Evolutionary conservation across 352 stramenopile genomes (phyloP).

Genomic region (Pythium pectinolyticum): DNA sequence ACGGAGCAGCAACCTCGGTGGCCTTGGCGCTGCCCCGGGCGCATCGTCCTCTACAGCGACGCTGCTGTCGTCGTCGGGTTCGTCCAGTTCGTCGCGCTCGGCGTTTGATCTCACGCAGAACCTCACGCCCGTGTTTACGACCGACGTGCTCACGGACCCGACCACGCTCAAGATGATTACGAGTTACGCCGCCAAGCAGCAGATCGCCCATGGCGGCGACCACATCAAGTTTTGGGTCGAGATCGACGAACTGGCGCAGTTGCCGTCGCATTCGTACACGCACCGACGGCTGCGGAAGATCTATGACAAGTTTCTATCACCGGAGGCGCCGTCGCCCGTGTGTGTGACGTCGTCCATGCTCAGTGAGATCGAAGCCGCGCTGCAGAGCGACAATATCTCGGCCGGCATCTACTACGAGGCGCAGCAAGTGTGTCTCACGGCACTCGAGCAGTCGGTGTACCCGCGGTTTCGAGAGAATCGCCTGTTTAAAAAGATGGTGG

Average conservation of each 20-base stretch:
- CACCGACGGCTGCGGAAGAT: slow-evolving; percentile 78
- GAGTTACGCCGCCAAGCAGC: slow-evolving; percentile 54
- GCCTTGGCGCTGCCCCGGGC: neutral
- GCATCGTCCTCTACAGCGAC: neutral
- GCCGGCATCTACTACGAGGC: slow-evolving; percentile 68
- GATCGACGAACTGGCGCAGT: slow-evolving; percentile 69
- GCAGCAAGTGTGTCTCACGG: slow-evolving; percentile 63
- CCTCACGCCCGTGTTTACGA: slow-evolving; percentile 74
- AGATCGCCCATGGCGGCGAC: slow-evolving; percentile 57
- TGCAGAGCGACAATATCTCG: slow-evolving; percentile 67
- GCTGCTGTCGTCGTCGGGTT: slow-evolving; percentile 8
- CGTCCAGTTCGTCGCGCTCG: slow-evolving; percentile 1
- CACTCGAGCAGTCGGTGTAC: slow-evolving; percentile 73
- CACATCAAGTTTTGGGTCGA: slow-evolving; percentile 82
- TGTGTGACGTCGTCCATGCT: slow-evolving; percentile 75
- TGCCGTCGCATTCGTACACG: slow-evolving; percentile 81
- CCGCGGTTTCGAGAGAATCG: slow-evolving; percentile 77
- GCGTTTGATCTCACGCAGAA: slow-evolving; percentile 71
- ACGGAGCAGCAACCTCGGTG: neutral
- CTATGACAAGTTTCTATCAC: slow-evolving; percentile 86
- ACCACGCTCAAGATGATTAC: slow-evolving; percentile 75
- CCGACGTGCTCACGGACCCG: slow-evolving; percentile 73
- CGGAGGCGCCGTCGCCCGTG: slow-evolving; percentile 64
- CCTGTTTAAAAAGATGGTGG: slow-evolving; percentile 75
- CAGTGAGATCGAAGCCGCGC: slow-evolving; percentile 55